These are phyloP conservation scores for Marasmius oreades DNA, from an alignment of 1,284 basidiomycete genomes.

Conservation along the genomic window DNA sequence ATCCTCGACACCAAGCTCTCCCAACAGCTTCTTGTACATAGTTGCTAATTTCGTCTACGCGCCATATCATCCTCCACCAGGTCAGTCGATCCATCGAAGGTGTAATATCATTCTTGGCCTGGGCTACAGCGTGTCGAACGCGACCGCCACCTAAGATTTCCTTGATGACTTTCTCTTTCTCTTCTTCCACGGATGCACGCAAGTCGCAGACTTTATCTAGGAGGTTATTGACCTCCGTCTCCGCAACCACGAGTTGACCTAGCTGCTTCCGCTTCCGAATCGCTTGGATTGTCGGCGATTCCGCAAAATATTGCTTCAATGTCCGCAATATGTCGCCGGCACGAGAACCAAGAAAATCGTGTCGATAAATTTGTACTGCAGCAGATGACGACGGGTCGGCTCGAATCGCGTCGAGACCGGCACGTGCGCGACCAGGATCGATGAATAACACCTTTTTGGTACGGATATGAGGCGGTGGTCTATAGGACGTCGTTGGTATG, in stretches of 20 bases:
- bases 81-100: constrained; percentile 51
- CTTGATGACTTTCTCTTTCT: constrained; percentile 16
- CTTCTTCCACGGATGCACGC: not conserved
- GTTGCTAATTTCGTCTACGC: constrained; percentile 69
- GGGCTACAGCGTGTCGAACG: constrained; percentile 46
- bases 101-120: constrained; percentile 48
- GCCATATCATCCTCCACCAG: constrained; percentile 66
- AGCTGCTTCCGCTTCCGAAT: not conserved
- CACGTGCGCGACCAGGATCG: constrained; percentile 53
- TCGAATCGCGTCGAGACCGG: constrained; percentile 46
- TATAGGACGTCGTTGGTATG: constrained; percentile 19
- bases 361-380: constrained; percentile 60
- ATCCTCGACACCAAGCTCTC: constrained; percentile 57
- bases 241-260: not conserved
- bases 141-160: constrained; percentile 31
- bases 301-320: constrained; percentile 34
- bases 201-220: not conserved
- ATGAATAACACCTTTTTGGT: constrained; percentile 39
- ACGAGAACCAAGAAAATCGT: constrained; percentile 56
- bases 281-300: constrained; percentile 18
- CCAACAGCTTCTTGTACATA: constrained; percentile 53
- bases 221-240: not conserved
- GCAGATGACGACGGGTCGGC: constrained; percentile 39
- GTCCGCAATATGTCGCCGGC: constrained; percentile 43
- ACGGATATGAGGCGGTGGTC: constrained; percentile 6